Percentiles rank a stretch among this genome's conserved stretches.
phyloP scores from a whole-genome alignment of 1,139 yeast genomes.

The Eremothecium sinecaudum region DNA sequence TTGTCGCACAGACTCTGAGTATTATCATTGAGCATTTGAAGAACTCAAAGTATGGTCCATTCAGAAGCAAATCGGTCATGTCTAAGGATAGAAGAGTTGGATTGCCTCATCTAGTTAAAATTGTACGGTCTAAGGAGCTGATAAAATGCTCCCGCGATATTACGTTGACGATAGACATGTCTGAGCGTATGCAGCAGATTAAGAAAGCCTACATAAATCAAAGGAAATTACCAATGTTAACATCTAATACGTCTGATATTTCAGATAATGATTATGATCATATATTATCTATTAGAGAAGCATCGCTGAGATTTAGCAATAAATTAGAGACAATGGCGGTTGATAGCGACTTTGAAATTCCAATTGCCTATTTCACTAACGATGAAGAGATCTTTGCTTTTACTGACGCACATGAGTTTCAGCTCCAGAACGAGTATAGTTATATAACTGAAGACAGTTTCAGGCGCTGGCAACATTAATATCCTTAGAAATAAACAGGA shows the following conservation, averaged over 20 bases:
- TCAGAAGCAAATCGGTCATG: no score
- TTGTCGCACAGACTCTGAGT: no score
- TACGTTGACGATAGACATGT: conserved; percentile 1
- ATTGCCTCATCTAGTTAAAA: conserved; percentile 3
- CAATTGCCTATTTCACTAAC: conserved; percentile 2
- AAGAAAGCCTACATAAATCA: conserved; percentile 1
- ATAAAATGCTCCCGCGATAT: neutral
- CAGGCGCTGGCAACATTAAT: no score
- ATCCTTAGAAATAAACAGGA: no score
- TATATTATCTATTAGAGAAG: conserved; percentile 1
- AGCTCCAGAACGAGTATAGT: neutral
- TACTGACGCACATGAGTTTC: conserved; percentile 1
- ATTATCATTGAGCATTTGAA: no score
- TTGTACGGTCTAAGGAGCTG: neutral
- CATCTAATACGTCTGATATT: conserved; percentile 1
- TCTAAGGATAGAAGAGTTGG: no score
- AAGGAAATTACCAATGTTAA: conserved; percentile 1
- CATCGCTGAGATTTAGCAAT: neutral
- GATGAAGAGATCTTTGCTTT: conserved; percentile 3
- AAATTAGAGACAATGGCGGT: conserved; percentile 2
- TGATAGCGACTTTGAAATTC: conserved; percentile 2
- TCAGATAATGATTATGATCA: conserved; percentile 1
- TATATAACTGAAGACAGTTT: no score
- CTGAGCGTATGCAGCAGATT: conserved; percentile 1
- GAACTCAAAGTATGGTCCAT: no score